A percentile compares a stretch with the other conserved stretches of the same genome.
phyloP scores from a whole-genome alignment of 106 monocot genomes.

The Iris macrosiphon region DNA sequence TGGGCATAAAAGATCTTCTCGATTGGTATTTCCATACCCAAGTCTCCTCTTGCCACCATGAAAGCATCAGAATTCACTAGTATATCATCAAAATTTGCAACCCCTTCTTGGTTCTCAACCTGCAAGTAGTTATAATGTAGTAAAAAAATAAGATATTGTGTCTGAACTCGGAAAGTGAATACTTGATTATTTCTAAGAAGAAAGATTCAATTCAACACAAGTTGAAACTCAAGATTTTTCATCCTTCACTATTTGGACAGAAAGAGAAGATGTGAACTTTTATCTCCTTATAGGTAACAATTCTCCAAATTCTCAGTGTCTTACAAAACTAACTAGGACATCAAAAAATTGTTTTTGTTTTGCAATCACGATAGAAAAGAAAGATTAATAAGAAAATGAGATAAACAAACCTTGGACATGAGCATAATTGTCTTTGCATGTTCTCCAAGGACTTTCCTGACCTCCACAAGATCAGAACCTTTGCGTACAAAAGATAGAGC shows the following conservation, averaged over 20 bases:
- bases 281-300: no score
- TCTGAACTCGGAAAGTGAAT: background rate
- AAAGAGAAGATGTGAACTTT: no score
- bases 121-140: slow-evolving; percentile 1
- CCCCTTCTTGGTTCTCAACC: slow-evolving; percentile 40
- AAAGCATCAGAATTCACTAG: slow-evolving; percentile 42
- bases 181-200: no score
- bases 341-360: no score
- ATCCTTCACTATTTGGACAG: no score
- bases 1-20: slow-evolving; percentile 55
- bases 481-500: slow-evolving; percentile 46
- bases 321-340: no score
- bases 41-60: slow-evolving; percentile 53
- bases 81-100: slow-evolving; percentile 36
- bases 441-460: slow-evolving; percentile 27
- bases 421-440: slow-evolving; percentile 34
- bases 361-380: no score
- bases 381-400: background rate
- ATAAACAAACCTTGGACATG: slow-evolving; percentile 46
- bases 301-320: no score
- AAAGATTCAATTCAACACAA: no score
- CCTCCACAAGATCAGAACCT: slow-evolving; percentile 38
- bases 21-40: slow-evolving; percentile 57
- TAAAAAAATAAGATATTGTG: background rate
- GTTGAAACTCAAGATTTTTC: no score